These are phyloP conservation scores for Nicotiana attenuata DNA, from an alignment of 257 asterid species.

Conservation along the genomic window DNA sequence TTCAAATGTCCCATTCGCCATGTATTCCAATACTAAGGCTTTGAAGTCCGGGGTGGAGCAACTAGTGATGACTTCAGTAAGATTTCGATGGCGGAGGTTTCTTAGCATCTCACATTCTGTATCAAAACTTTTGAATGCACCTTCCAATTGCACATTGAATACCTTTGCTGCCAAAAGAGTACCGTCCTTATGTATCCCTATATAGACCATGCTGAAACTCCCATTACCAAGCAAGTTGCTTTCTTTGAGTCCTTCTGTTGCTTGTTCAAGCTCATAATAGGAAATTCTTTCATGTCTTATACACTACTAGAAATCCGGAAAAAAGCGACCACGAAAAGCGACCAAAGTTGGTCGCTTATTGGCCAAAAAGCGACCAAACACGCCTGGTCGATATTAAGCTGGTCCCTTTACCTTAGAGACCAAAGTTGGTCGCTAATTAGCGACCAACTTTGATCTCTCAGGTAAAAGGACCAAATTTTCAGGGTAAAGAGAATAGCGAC, in stretches of 20 bases:
- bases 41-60: background rate
- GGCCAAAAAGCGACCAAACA: too few relatives aligned
- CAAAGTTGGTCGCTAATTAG: too few relatives aligned
- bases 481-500: too few relatives aligned
- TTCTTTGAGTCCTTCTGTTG: background rate
- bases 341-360: too few relatives aligned
- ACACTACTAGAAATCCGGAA: too few relatives aligned
- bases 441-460: too few relatives aligned
- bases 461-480: too few relatives aligned
- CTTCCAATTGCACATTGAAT: background rate
- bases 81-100: constrained; percentile 1
- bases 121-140: constrained; percentile 2
- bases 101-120: background rate
- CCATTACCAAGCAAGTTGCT: background rate
- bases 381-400: too few relatives aligned
- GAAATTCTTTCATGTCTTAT: background rate
- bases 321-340: too few relatives aligned
- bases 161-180: background rate
- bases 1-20: background rate
- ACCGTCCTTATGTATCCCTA: constrained; percentile 1
- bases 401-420: too few relatives aligned
- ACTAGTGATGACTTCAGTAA: background rate
- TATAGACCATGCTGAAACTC: constrained; percentile 5
- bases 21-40: background rate
- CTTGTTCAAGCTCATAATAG: background rate